A percentile compares a stretch with the other conserved stretches of the same genome.
phyloP scores from a whole-genome alignment of 2,329 filamentous ascomycete genomes.

The Fusarium guadeloupense region DNA sequence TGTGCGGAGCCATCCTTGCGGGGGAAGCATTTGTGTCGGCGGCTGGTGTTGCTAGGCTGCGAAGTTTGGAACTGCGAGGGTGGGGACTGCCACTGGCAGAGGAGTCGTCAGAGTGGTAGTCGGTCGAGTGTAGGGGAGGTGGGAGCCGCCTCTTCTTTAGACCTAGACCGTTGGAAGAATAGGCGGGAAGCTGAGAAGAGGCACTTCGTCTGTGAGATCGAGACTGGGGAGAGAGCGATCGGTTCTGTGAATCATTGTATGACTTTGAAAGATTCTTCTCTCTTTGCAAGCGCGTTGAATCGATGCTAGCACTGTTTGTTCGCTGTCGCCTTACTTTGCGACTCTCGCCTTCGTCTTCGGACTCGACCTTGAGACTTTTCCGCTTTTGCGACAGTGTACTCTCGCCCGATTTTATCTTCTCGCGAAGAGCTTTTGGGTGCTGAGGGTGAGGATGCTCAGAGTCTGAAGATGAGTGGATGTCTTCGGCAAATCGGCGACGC shows the following conservation, averaged over 20 bases:
- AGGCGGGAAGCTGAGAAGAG: conserved; percentile 69
- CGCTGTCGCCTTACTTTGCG: conserved; percentile 65
- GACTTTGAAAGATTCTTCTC: conserved; percentile 49
- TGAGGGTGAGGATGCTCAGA: conserved; percentile 59
- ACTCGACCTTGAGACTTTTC: conserved; percentile 63
- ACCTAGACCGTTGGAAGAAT: conserved; percentile 63
- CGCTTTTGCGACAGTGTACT: conserved; percentile 61
- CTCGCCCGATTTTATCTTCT: conserved; percentile 60
- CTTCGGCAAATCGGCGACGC: conserved; percentile 48
- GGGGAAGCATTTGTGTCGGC: conserved; percentile 71
- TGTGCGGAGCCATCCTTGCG: conserved; percentile 75
- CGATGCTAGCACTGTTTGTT: conserved; percentile 56
- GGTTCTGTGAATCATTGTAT: conserved; percentile 46
- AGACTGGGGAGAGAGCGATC: conserved; percentile 69
- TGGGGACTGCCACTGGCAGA: conserved; percentile 68
- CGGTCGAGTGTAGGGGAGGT: conserved; percentile 68
- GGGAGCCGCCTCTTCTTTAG: conserved; percentile 70
- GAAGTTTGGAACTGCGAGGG: conserved; percentile 66
- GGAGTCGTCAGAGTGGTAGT: conserved; percentile 75
- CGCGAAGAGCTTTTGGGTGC: conserved; percentile 56
- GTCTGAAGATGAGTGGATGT: conserved; percentile 62
- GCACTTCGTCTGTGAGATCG: conserved; percentile 69
- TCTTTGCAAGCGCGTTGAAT: conserved; percentile 46
- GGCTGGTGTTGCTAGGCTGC: conserved; percentile 64
- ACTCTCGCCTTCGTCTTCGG: conserved; percentile 65